These are phyloP conservation scores for Aspergillus spinulosporus DNA, from an alignment of 2,329 filamentous ascomycete species.

Conservation along the genomic window DNA sequence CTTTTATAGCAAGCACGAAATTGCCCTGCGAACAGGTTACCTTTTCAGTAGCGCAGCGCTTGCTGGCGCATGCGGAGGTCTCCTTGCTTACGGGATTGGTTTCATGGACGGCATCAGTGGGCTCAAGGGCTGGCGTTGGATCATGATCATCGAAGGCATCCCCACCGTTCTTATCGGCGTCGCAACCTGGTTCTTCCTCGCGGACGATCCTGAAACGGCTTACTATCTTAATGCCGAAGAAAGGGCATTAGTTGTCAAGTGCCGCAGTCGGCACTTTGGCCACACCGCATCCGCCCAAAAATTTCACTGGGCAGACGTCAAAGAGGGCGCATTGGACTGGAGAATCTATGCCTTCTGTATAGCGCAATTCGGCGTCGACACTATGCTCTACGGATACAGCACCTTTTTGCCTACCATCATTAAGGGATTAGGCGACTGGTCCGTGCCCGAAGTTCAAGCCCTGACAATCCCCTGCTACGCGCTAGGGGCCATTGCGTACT, in stretches of 20 bases:
- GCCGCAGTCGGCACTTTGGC: conserved; percentile 54
- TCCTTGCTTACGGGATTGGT: conserved; percentile 72
- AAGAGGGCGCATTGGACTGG: conserved; percentile 70
- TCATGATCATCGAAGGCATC: conserved; percentile 62
- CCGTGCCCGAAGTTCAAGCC: conserved; percentile 66
- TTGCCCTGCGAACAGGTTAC: conserved; percentile 71
- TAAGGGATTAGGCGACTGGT: conserved; percentile 64
- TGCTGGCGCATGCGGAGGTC: conserved; percentile 69
- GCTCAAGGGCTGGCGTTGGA: conserved; percentile 69
- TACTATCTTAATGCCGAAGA: conserved; percentile 62
- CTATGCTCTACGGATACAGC: conserved; percentile 75
- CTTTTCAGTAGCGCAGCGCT: conserved; percentile 66
- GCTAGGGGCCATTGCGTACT: conserved; percentile 68
- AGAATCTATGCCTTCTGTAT: conserved; percentile 71
- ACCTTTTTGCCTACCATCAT: conserved; percentile 82
- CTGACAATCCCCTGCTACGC: conserved; percentile 78
- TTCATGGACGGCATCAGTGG: conserved; percentile 69
- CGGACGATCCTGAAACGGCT: conserved; percentile 66
- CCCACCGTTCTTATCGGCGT: conserved; percentile 59
- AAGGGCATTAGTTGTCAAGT: conserved; percentile 56
- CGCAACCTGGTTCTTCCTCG: conserved; percentile 59
- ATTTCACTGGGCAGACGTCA: conserved; percentile 64
- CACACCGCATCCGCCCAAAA: conserved; percentile 52
- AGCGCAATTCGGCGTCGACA: conserved; percentile 73
- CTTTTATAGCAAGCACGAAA: conserved; percentile 73